A percentile compares a stretch with the other conserved stretches of the same genome.
phyloP scores from a whole-genome alignment of 2,329 filamentous ascomycete genomes.

The Colletotrichum gloeosporioides region DNA sequence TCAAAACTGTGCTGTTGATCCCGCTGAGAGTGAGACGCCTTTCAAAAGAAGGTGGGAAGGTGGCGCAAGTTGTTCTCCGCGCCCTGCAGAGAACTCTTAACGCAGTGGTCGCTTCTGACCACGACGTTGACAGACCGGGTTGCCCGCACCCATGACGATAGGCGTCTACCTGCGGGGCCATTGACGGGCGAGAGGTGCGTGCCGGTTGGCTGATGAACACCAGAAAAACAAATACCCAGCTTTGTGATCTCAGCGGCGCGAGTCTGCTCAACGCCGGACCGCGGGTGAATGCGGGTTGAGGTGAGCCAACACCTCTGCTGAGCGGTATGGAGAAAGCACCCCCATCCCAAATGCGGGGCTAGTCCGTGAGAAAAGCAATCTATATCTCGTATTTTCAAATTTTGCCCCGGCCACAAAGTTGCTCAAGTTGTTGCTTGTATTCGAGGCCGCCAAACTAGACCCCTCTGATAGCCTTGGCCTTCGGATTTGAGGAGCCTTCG shows the following conservation, averaged over 20 bases:
- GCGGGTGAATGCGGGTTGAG: background rate
- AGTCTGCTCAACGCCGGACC: background rate
- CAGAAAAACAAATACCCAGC: background rate
- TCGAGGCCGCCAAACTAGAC: background rate
- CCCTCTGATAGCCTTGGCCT: background rate
- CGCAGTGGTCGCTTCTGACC: background rate
- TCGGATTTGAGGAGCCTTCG: background rate
- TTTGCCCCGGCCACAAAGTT: background rate
- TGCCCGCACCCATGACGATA: background rate
- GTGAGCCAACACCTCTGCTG: background rate
- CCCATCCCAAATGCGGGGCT: background rate
- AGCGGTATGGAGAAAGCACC: background rate
- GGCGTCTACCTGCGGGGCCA: background rate
- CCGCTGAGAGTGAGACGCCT: background rate
- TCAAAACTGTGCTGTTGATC: background rate
- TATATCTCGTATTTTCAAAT: background rate
- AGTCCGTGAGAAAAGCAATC: background rate
- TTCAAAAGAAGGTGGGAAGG: background rate
- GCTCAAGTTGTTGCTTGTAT: background rate
- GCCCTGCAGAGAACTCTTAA: background rate
- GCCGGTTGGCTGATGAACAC: background rate
- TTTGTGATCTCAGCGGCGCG: background rate
- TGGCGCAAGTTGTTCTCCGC: background rate
- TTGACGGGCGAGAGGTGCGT: background rate
- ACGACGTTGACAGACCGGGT: background rate